phyloP scores from a whole-genome alignment of 1,284 basidiomycete species.

The Moesziomyces aphidis region DNA sequence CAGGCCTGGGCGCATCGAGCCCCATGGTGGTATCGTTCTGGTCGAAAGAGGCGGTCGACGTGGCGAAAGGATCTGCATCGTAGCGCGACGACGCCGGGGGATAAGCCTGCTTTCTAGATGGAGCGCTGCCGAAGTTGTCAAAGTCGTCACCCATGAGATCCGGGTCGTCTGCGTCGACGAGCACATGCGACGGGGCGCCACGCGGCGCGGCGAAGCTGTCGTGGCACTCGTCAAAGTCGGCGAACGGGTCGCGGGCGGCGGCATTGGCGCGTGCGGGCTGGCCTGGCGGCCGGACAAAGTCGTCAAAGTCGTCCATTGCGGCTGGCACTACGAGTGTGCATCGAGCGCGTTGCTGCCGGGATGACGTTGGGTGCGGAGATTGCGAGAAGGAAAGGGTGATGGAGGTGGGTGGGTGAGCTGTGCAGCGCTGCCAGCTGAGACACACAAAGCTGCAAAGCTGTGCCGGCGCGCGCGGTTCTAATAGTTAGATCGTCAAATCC shows the following conservation, averaged over 20 bases:
- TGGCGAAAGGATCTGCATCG: constrained; percentile 22
- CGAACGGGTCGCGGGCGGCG: constrained; percentile 23
- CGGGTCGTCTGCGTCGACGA: constrained; percentile 61
- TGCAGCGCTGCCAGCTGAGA: no score
- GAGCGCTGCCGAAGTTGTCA: constrained; percentile 31
- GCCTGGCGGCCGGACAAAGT: constrained; percentile 42
- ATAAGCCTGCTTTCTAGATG: constrained; percentile 22
- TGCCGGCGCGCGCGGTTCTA: no score
- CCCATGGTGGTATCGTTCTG: constrained; percentile 44
- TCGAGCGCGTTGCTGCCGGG: background rate
- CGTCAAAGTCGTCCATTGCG: constrained; percentile 62
- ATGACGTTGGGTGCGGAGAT: background rate
- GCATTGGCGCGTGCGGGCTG: background rate
- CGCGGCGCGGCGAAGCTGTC: constrained; percentile 32
- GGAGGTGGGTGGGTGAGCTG: no score
- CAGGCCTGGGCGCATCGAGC: constrained; percentile 30
- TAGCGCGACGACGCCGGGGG: constrained; percentile 27
- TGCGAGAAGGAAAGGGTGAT: no score
- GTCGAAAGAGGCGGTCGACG: constrained; percentile 34
- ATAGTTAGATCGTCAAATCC: no score
- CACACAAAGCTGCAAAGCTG: no score
- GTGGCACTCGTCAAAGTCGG: constrained; percentile 24
- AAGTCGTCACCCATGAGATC: constrained; percentile 61
- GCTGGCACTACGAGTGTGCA: background rate
- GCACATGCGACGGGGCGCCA: constrained; percentile 50